Evolutionary conservation across 305 asterid genomes (phyloP).

Genomic region (Fraxinus xanthoxyloides): DNA sequence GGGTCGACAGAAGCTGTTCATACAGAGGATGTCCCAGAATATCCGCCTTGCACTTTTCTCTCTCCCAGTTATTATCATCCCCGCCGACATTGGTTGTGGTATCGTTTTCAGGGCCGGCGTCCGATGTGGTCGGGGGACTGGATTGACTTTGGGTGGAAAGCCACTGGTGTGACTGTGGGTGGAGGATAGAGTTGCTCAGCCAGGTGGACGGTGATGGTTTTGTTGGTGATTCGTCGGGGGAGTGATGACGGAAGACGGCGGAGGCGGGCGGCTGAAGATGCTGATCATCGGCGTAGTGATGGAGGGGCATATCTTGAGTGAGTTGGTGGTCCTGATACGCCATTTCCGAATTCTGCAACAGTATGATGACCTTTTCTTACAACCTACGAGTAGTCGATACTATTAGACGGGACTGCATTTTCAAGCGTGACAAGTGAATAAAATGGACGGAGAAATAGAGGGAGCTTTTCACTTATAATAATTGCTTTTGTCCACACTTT

Average conservation of each 20-base stretch:
- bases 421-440: background rate
- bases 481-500: background rate
- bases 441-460: slow-evolving; percentile 1
- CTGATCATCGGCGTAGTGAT: slow-evolving; percentile 39
- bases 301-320: slow-evolving; percentile 62
- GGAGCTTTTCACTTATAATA: background rate
- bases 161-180: slow-evolving; percentile 44
- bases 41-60: slow-evolving; percentile 80
- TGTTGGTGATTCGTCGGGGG: slow-evolving; percentile 48
- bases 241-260: slow-evolving; percentile 38
- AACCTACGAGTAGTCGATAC: slow-evolving; percentile 7
- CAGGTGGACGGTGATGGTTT: slow-evolving; percentile 39
- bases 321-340: slow-evolving; percentile 69
- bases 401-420: background rate
- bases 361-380: slow-evolving; percentile 21
- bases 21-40: slow-evolving; percentile 73
- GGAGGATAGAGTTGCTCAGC: slow-evolving; percentile 42
- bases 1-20: slow-evolving; percentile 87
- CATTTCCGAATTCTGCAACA: slow-evolving; percentile 31
- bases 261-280: slow-evolving; percentile 27
- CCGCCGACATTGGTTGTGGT: slow-evolving; percentile 39
- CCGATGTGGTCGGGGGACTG: slow-evolving; percentile 39
- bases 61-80: slow-evolving; percentile 61
- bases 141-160: slow-evolving; percentile 42
- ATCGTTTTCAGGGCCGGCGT: slow-evolving; percentile 29